phyloP scores from a whole-genome alignment of 2,329 filamentous ascomycete genomes.

The Thelonectria discophora region DNA sequence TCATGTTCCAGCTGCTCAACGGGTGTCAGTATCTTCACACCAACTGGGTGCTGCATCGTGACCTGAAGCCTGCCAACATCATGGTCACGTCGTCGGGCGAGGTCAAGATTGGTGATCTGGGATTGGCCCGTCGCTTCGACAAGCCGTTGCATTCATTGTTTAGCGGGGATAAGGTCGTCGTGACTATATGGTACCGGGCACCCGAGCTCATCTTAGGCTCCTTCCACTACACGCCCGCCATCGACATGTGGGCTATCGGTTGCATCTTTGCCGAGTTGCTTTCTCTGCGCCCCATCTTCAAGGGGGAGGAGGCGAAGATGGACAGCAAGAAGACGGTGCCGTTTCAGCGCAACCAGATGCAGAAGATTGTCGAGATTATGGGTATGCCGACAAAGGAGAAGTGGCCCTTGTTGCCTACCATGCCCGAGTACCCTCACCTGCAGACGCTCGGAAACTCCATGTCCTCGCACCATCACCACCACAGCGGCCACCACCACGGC shows the following conservation, averaged over 20 bases:
- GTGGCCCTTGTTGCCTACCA: conserved; percentile 84
- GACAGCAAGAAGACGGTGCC: conserved; percentile 97
- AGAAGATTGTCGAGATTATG: conserved; percentile 97
- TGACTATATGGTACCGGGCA: conserved; percentile 98
- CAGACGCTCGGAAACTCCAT: conserved; percentile 62
- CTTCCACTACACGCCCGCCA: conserved; percentile 95
- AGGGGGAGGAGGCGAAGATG: conserved; percentile 99
- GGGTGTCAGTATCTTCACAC: conserved; percentile 93
- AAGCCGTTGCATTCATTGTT: conserved; percentile 93
- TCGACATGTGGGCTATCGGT: conserved; percentile 97
- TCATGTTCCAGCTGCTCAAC: conserved; percentile 95
- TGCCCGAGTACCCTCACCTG: conserved; percentile 87
- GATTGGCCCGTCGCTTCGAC: conserved; percentile 89
- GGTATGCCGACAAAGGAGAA: conserved; percentile 87
- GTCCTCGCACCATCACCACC: conserved; percentile 53
- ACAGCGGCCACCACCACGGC: conserved; percentile 56
- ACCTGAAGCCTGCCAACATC: conserved; percentile 98
- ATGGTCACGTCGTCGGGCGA: conserved; percentile 93
- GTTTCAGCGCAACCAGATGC: conserved; percentile 98
- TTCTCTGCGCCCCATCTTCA: conserved; percentile 92
- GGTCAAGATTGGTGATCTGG: conserved; percentile 94
- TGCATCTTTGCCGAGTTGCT: conserved; percentile 97
- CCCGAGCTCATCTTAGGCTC: conserved; percentile 92
- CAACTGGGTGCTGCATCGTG: conserved; percentile 97
- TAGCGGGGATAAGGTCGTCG: conserved; percentile 95